Evolutionary conservation across 768 basidiomycete genomes (phyloP), one percentile per base, ranked within the genome.

Genomic region (Symmetrospora coprosmae): DNA sequence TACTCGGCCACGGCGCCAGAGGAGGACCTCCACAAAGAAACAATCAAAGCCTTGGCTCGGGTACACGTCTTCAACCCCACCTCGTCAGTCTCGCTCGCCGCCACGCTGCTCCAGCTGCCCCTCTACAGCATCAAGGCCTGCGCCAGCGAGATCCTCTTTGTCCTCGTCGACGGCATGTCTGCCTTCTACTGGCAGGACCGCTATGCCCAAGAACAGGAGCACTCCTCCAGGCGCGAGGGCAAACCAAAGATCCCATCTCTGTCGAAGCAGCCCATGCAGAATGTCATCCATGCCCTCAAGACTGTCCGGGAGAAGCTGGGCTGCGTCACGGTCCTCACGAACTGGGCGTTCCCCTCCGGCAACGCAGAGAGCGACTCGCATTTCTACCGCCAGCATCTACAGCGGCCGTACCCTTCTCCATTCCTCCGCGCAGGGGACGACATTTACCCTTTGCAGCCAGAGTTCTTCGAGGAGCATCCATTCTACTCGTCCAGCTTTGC

Each of bases 11-110:
- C 47, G 14, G 65, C 65, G 0, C 13, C n/a, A 0, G 59, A 50
- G 0, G 30, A 58, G 4, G 60, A 60, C 21, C 17, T 71, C 27
- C 47, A 75, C 4, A 66, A 71, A 9, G 46, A 70, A 43, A 66
- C 68, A n/a, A 49, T 55, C 25, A 69, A 67, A 45, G 76, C 76
- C 40, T 72, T 87, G n/a, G 67, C 71, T 4, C 76, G 76, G 35
- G 66, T 89, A 19, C 83, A 84, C 65, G 64, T 89, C 45, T 86
- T 88, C 68, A 76, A 77, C 30, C 85, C 86, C 31, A 75, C 73
- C 17, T 83, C 84, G 25, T 79, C 84, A 1, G 59, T 75, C 1
- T 82, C 87, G 51, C 79, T 91, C 41, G 84, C 85, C 45, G 76
- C 77, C 4, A 82, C 84, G 13, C 74, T 90, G 62, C 70, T 75